Base-by-base conservation (phyloP, 305 asterid species). In the Solanum hybrid region DNA sequence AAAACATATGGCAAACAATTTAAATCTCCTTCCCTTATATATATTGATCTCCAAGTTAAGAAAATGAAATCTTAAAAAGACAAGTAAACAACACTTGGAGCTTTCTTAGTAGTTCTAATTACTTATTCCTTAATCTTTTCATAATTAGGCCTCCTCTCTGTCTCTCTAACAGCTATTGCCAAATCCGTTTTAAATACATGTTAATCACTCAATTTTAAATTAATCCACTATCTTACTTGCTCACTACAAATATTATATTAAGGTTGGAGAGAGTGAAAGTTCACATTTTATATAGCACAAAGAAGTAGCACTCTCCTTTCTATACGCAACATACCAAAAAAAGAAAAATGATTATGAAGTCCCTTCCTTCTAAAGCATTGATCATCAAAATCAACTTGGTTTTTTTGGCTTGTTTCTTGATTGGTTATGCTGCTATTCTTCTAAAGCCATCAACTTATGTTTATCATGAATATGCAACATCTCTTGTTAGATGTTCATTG, bases 311-410 rank as follows among this genome's bases (percentile, higher is more conserved):
- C 88, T 41, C 13, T 83, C 9, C 72, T 41, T 41, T 27, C 73
- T 45, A 83, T 70, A 82, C 24, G 26, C 78, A 24, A 31, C 11
- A 15, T 3, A 7, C 37, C 37, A 8, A 10, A 94, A 91, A 93
- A 88, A 88, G 85, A 4, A 77, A 77, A 87, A 95, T 90, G 89
- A 92, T 94, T 93, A 68, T 93, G 73, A 95, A 91, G 86, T 34
- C 93, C 89, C 89, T 93, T 83, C 92, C 94, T 41, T 88, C 96
- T 79, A 95, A 93, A 88, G 75, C 97, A 51, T 85, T 94, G 83
- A 89, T 95, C 91, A 91, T 95, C 86, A 92, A 88, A 92, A 92
- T 94, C 90, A 95, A 93, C 93, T 90, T 95, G 8, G 75, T 92
- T 81, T 95, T 94, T 91, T 72, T 95, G 41, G 93, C 95, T 72